Conservation (phyloP, 1,139 yeast genomes). For the Nadsonia commutata region DNA sequence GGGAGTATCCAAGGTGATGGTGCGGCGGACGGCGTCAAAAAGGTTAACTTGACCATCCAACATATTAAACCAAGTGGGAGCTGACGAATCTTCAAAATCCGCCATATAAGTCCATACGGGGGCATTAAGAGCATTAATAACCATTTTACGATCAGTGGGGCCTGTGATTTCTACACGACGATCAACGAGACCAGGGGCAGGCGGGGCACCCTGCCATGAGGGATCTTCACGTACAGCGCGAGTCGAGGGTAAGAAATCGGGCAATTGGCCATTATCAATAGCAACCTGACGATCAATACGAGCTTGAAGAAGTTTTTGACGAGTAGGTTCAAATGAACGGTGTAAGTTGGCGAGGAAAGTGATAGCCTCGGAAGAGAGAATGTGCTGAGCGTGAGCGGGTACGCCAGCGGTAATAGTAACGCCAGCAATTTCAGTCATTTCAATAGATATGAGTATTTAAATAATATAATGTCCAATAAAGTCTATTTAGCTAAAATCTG, state of each 20-base stretch:
- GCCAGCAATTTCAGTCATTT: no score
- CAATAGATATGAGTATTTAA: no score
- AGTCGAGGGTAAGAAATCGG: constrained; percentile 60
- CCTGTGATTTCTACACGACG: constrained; percentile 32
- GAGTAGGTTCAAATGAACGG: constrained; percentile 46
- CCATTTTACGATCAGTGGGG: constrained; percentile 80
- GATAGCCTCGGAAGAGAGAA: constrained; percentile 51
- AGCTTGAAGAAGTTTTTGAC: constrained; percentile 43
- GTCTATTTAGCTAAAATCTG: no score
- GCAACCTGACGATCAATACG: constrained; percentile 43
- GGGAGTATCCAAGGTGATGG: constrained; percentile 48
- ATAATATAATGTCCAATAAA: no score
- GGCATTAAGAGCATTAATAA: constrained; percentile 82
- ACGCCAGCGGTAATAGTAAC: constrained; percentile 53
- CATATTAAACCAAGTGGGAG: constrained; percentile 90
- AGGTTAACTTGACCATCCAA: constrained; percentile 83
- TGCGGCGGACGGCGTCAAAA: constrained; percentile 70
- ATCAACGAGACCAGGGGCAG: constrained; percentile 60
- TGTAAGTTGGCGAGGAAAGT: constrained; percentile 60
- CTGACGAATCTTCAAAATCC: constrained; percentile 86
- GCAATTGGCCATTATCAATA: constrained; percentile 51
- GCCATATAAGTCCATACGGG: constrained; percentile 88
- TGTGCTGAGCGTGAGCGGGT: constrained; percentile 41
- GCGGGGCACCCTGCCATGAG: constrained; percentile 63
- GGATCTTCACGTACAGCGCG: constrained; percentile 52